Evolutionary conservation across 805 yeast species (phyloP).

Genomic region (Blastobotrys muscicola): DNA sequence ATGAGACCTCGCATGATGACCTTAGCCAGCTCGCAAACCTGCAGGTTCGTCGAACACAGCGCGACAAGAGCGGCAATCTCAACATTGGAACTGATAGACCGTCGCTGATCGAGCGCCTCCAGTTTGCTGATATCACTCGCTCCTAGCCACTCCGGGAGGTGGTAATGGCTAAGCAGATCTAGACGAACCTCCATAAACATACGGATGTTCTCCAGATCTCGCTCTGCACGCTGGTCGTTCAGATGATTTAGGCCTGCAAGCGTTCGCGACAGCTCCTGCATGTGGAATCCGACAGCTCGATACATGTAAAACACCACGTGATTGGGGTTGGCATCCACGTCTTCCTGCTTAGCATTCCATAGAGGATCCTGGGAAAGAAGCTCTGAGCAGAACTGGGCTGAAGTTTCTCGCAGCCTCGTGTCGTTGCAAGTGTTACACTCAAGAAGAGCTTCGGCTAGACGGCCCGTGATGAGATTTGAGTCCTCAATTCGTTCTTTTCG

Average conservation of each 20-base stretch:
- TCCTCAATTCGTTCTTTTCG: neutral
- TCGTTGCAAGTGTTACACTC: neutral
- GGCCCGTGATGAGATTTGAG: neutral
- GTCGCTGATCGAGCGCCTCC: conserved; percentile 23
- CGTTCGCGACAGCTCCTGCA: conserved; percentile 32
- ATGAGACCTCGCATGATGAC: conserved; percentile 30
- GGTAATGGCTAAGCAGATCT: conserved; percentile 23
- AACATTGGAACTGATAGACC: conserved; percentile 29
- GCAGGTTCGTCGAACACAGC: conserved; percentile 42
- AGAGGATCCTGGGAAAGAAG: neutral
- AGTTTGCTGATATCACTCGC: conserved; percentile 22
- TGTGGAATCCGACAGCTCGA: conserved; percentile 21
- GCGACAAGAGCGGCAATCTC: conserved; percentile 46
- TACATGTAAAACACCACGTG: conserved; percentile 12
- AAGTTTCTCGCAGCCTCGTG: conserved; percentile 3
- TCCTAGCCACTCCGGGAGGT: conserved; percentile 18
- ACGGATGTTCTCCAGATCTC: conserved; percentile 13
- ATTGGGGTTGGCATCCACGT: conserved; percentile 1
- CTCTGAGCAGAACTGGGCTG: neutral
- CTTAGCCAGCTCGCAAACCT: conserved; percentile 40
- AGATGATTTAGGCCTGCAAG: conserved; percentile 26
- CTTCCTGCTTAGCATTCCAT: neutral
- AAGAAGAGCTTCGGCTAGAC: neutral
- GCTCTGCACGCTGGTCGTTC: neutral
- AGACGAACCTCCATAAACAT: conserved; percentile 33